phyloP scores from a whole-genome alignment of 257 asterid species.

The Solanum habrochaites region DNA sequence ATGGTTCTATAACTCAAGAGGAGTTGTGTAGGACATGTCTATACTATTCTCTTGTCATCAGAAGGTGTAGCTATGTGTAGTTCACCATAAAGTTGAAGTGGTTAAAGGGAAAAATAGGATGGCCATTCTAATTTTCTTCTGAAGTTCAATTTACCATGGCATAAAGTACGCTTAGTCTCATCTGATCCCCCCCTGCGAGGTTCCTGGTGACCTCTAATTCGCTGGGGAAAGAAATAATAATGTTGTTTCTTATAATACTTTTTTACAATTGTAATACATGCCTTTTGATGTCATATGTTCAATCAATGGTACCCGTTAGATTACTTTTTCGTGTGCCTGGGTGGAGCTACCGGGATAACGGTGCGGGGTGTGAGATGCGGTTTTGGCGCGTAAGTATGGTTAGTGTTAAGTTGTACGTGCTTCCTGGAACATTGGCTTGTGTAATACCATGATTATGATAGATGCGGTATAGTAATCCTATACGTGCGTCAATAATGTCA shows the following conservation, averaged over 20 bases:
- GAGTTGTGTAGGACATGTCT: not conserved
- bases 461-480: too few species aligned
- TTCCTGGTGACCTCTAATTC: too few species aligned
- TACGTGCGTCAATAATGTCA: not conserved
- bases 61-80: not conserved
- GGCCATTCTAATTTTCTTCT: not conserved
- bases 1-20: not conserved
- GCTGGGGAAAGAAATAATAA: too few species aligned
- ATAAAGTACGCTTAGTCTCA: too few species aligned
- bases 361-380: too few species aligned
- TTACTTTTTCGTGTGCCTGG: too few species aligned
- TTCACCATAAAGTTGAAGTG: not conserved
- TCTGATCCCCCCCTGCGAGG: too few species aligned
- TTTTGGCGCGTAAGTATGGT: not conserved
- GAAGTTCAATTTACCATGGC: not conserved
- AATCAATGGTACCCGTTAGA: too few species aligned
- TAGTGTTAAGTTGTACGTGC: not conserved
- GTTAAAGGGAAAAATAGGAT: not conserved
- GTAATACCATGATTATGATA: not conserved
- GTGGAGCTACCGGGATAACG: too few species aligned
- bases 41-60: not conserved
- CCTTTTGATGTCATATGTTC: not conserved
- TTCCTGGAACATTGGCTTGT: too few species aligned
- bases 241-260: too few species aligned
- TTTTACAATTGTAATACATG: not conserved